Evolutionary conservation across 805 yeast genomes (phyloP), one percentile per base, ranked within the genome.

Genomic region (Lachancea quebecensis): DNA sequence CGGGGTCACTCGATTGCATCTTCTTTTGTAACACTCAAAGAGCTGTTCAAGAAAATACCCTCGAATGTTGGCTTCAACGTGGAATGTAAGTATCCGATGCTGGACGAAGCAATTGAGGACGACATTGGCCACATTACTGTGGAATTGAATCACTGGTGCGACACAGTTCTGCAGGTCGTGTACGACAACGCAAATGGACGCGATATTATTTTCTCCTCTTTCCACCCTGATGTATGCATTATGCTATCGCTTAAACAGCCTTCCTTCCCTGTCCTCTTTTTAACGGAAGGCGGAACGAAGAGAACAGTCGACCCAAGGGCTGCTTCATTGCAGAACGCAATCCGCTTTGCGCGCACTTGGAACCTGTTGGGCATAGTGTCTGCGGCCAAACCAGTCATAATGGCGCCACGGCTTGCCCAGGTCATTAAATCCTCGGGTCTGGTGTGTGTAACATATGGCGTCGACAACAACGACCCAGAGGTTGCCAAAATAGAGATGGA

Each of bases 81-180:
- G 49, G 98, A 91, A 64, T 81, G 93, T 66, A 89, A 91, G 61
- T 91, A 89, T 60, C 98, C 98, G 1, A 85, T 91, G 93, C 73
- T 88, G 42, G 95, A 88, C 61, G 98, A 91, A 67, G 90, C 95
- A 0, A 85, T 89, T 61, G 73, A 73, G 2, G 97, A 91, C 59
- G 88, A 83, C 48, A 83, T 90, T 79, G 96, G 95, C 14, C 84
- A 83, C 52, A 71, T 85, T 50, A 87, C 84, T 1, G 76, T 84
- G 47, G 96, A 90, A 54, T 71, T 89, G 69, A 91, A 91, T 62
- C 75, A 74, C 53, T 91, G 89, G 81, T 85, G 88, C 31, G 97
- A 91, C 62, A 86, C 95, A 0, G 85, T 91, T 14, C 72, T 91
- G 53, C 72, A 83, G 54, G 75, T 74, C 25, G 91, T 91, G 12